Percentiles rank a stretch among this genome's conserved stretches.
These are phyloP conservation scores for Hypoxylon fuscum DNA, from an alignment of 495 filamentous ascomycete species.

Conservation along the genomic window DNA sequence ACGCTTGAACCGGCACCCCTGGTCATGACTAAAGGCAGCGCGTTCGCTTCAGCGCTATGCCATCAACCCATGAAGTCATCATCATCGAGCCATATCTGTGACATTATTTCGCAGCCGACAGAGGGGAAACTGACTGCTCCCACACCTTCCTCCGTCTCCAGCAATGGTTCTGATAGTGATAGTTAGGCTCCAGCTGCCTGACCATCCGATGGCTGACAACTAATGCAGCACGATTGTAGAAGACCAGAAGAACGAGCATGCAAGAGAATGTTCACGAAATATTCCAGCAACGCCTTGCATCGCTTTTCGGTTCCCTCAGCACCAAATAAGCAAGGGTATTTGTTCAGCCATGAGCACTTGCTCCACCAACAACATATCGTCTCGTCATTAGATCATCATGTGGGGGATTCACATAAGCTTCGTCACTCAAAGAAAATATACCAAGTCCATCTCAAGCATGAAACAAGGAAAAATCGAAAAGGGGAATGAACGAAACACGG, in stretches of 20 bases:
- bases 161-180: no score
- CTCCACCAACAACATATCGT: not conserved
- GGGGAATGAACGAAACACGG: not conserved
- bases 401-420: not conserved
- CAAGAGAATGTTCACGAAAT: not conserved
- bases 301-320: not conserved
- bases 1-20: no score
- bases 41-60: no score
- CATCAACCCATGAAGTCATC: no score
- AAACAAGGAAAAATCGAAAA: no score
- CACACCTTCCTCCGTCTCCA: no score
- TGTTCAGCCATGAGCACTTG: not conserved
- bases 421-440: not conserved
- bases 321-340: not conserved
- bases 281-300: not conserved
- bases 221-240: not conserved
- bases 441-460: not conserved
- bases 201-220: not conserved
- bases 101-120: no score
- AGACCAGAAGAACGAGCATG: not conserved
- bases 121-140: no score
- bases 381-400: not conserved
- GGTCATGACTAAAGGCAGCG: no score
- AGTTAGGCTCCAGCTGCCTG: no score
- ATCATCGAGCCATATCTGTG: no score